phyloP scores from a whole-genome alignment of 2,329 filamentous ascomycete genomes.

The Alternaria solani region DNA sequence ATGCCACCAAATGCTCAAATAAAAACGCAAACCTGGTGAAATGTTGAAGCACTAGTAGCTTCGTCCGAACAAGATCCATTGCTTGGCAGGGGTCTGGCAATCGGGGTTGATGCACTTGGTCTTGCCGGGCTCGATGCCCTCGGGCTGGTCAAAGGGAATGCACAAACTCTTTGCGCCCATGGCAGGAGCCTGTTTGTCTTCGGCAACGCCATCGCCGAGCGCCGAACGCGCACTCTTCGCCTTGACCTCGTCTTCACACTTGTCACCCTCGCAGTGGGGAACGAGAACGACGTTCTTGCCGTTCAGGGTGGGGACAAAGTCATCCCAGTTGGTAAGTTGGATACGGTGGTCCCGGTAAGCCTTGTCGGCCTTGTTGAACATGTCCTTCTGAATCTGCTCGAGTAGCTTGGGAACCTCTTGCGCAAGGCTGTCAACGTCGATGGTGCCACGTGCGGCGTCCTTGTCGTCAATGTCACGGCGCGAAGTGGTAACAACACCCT shows the following conservation, averaged over 20 bases:
- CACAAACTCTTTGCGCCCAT: slow-evolving; percentile 82
- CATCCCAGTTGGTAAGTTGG: slow-evolving; percentile 82
- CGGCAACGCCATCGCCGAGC: slow-evolving; percentile 70
- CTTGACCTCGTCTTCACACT: slow-evolving; percentile 96
- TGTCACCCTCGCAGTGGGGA: slow-evolving; percentile 82
- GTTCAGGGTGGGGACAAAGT: slow-evolving; percentile 90
- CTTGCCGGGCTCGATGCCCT: slow-evolving; percentile 77
- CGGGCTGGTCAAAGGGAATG: slow-evolving; percentile 86
- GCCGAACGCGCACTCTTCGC: slow-evolving; percentile 83
- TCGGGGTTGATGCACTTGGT: slow-evolving; percentile 94
- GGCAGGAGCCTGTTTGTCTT: slow-evolving; percentile 76
- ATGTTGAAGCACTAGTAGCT: slow-evolving; percentile 46
- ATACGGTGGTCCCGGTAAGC: slow-evolving; percentile 83
- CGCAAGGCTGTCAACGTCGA: slow-evolving; percentile 76
- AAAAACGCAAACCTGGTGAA: slow-evolving; percentile 6
- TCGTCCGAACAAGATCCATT: slow-evolving; percentile 90
- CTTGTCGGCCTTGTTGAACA: slow-evolving; percentile 78
- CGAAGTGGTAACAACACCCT: slow-evolving; percentile 82
- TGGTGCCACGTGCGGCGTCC: slow-evolving; percentile 63
- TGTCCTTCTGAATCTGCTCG: slow-evolving; percentile 86
- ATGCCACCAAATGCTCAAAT: slow-evolving; percentile 30
- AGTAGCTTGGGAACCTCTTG: slow-evolving; percentile 81
- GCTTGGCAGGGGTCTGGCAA: slow-evolving; percentile 77
- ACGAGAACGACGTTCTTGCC: slow-evolving; percentile 92
- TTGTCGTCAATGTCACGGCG: slow-evolving; percentile 88